Evolutionary conservation across 345 rosid species (phyloP).

Genomic region (Garcia nutans): DNA sequence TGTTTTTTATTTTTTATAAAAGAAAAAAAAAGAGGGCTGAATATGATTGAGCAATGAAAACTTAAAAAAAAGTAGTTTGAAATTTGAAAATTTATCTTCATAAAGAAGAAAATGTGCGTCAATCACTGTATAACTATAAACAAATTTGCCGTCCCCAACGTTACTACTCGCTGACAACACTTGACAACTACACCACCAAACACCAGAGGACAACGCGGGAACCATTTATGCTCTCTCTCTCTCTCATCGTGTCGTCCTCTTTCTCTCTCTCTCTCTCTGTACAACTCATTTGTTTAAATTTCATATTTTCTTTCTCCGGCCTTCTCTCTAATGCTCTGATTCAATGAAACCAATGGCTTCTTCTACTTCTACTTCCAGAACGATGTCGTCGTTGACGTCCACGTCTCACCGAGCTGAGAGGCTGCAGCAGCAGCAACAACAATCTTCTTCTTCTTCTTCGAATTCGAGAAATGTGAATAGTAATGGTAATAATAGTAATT

Average conservation of each 20-base stretch:
- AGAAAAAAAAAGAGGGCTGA: too few relatives aligned
- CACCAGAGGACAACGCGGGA: not conserved
- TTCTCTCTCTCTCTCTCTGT: constrained; percentile 17
- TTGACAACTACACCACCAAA: not conserved
- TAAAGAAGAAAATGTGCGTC: not conserved
- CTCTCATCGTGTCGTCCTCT: constrained; percentile 45
- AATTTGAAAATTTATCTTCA: too few relatives aligned
- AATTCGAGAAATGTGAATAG: constrained; percentile 32
- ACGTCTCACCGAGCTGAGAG: constrained; percentile 20
- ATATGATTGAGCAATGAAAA: too few relatives aligned
- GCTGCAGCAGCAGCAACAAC: constrained; percentile 32
- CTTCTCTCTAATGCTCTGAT: not conserved
- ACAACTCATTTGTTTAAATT: constrained; percentile 9
- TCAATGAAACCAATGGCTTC: constrained; percentile 28
- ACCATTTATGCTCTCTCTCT: constrained; percentile 19
- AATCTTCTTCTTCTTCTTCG: constrained; percentile 19
- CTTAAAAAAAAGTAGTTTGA: too few relatives aligned
- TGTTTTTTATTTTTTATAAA: too few relatives aligned
- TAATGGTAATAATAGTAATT: not conserved
- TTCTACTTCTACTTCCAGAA: constrained; percentile 26
- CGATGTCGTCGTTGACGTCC: constrained; percentile 8
- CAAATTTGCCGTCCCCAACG: not conserved
- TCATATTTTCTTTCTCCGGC: not conserved
- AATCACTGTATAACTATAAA: too few relatives aligned
- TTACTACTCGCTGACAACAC: not conserved